Percentiles rank a stretch among this genome's conserved stretches.
Conservation (phyloP, 2,329 filamentous ascomycete species). For the Pseudocercospora vitis region DNA sequence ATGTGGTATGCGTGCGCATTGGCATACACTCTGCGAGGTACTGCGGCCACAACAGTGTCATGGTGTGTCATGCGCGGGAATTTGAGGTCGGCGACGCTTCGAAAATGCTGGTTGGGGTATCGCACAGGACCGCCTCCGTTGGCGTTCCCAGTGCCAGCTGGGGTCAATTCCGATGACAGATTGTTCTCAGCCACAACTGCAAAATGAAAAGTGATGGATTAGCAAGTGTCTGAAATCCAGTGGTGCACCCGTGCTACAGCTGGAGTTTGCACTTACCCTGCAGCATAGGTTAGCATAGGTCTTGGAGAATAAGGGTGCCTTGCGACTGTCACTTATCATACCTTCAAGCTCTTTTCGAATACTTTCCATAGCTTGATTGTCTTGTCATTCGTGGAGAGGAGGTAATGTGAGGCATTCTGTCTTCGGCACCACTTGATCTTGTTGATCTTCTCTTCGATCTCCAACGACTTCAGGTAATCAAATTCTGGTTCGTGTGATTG, state of each 20-base stretch:
- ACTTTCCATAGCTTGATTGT: slow-evolving; percentile 99
- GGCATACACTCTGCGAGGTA: slow-evolving; percentile 92
- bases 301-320: too few relatives aligned
- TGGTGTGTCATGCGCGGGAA: slow-evolving; percentile 95
- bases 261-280: too few relatives aligned
- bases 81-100: slow-evolving; percentile 78
- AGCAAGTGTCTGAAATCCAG: too few relatives aligned
- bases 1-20: slow-evolving; percentile 99
- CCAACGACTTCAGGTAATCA: slow-evolving; percentile 97
- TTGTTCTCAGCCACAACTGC: slow-evolving; percentile 99
- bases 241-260: too few relatives aligned
- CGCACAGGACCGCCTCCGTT: slow-evolving; percentile 77
- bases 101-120: slow-evolving; percentile 73
- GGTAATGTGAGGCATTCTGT: slow-evolving; percentile 97
- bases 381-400: slow-evolving; percentile 98
- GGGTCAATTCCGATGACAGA: slow-evolving; percentile 88
- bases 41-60: slow-evolving; percentile 95
- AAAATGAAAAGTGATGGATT: too few relatives aligned
- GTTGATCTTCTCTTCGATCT: slow-evolving; percentile 99
- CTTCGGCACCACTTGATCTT: slow-evolving; percentile 99
- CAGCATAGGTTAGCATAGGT: too few relatives aligned
- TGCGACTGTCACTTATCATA: too few relatives aligned
- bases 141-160: slow-evolving; percentile 59
- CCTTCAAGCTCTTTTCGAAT: slow-evolving; percentile 98
- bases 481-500: slow-evolving; percentile 99